Conservation (phyloP, 1,284 basidiomycete genomes). For the Filobasidium uniguttulatum region DNA sequence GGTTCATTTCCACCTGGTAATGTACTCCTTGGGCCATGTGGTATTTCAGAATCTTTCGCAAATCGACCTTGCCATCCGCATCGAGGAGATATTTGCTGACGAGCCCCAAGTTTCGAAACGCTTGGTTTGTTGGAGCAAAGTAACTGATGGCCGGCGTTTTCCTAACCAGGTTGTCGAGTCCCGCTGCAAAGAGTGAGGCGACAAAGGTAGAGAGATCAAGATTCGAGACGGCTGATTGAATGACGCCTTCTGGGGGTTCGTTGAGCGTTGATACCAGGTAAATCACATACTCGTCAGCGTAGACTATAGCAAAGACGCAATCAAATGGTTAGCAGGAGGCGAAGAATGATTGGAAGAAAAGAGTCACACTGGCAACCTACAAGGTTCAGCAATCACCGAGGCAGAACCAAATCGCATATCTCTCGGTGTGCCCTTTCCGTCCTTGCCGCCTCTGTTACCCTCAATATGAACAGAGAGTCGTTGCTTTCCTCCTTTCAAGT, state of each 20-base stretch:
- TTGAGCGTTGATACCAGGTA: constrained; percentile 81
- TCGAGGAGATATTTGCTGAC: constrained; percentile 73
- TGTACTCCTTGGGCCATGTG: constrained; percentile 66
- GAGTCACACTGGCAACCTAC: constrained; percentile 42
- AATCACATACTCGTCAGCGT: constrained; percentile 63
- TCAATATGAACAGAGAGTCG: constrained; percentile 56
- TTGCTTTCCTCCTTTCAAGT: constrained; percentile 55
- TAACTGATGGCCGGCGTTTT: constrained; percentile 60
- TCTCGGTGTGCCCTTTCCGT: constrained; percentile 39
- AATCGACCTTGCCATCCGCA: constrained; percentile 54
- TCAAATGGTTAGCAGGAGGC: background rate
- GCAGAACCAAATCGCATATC: constrained; percentile 74
- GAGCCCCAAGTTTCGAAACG: constrained; percentile 76
- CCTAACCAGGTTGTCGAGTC: constrained; percentile 57
- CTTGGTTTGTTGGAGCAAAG: constrained; percentile 75
- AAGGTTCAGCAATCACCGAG: constrained; percentile 58
- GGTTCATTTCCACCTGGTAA: constrained; percentile 46
- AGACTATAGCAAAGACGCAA: constrained; percentile 40
- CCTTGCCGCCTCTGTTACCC: constrained; percentile 24
- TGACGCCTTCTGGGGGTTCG: constrained; percentile 62
- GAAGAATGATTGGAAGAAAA: background rate
- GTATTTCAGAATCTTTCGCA: constrained; percentile 69
- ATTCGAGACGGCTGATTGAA: constrained; percentile 68
- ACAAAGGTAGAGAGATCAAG: constrained; percentile 79
- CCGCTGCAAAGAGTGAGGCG: constrained; percentile 72